Base-by-base conservation (phyloP, 1,284 basidiomycete species). In the Naganishia albida region DNA sequence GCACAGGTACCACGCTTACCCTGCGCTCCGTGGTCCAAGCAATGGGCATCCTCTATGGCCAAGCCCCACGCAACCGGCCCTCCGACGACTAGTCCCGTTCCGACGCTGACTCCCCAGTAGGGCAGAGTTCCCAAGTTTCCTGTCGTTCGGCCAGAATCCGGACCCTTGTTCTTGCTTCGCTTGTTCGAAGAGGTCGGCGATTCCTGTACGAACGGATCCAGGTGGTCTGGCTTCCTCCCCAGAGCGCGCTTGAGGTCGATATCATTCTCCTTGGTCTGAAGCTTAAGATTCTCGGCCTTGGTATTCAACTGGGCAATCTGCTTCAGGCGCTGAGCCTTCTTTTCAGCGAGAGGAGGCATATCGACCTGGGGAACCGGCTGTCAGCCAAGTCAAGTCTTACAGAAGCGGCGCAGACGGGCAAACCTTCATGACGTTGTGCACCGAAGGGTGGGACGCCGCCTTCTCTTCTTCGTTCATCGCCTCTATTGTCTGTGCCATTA, bases 381-480 rank as follows among this genome's bases (percentile, higher is more conserved):
- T 13, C 25, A 25, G 18, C 10, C 13, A 34, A 43, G 12, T 26
- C 1, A 2, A 8, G 13, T n/a, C 39, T 28, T 34, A 10, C 10
- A 38, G 12, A 15, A 10, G 4, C n/a, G n/a, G n/a, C n/a, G n/a
- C n/a, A n/a, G 7, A 30, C 8, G 18, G 7, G 26, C 60, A 38
- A n/a, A 66, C 60, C n/a, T 44, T 34, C n/a, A 68, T 34, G n/a
- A 68, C 42, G 30, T 68, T 68, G 44, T 68, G 67, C 38, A 56
- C 52, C 1, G 57, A 62, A 26, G 67, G 63, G 43, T 68, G 67
- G 28, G 38, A 52, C 20, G 60, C 52, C 18, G 65, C 64, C 49
- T 57, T 56, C 49, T 68, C 64, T 12, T 42, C 64, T 13, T 65
- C 40, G 2, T 54, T 53, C 53, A 68, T 65, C 26, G 34, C 53